phyloP scores from a whole-genome alignment of 495 filamentous ascomycete genomes.

The Entonaema liquescens region DNA sequence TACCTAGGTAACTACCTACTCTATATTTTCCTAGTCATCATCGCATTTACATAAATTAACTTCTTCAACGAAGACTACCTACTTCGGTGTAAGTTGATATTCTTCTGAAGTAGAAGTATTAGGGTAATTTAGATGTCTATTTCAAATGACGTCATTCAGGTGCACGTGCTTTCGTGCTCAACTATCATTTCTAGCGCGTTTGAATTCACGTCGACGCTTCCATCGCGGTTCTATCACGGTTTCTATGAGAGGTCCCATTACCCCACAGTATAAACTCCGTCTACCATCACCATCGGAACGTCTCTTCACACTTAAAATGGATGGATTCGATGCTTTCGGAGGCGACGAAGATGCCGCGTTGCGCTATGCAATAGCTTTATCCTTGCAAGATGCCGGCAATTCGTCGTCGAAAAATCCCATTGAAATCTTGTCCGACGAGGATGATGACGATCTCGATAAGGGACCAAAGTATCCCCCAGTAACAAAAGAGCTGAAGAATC shows the following conservation, averaged over 20 bases:
- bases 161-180: not conserved
- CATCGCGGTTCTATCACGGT: not conserved
- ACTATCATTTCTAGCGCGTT: slow-evolving; percentile 21
- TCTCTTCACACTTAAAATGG: slow-evolving; percentile 26
- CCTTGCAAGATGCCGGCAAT: slow-evolving; percentile 46
- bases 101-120: too few relatives aligned
- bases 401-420: slow-evolving; percentile 27
- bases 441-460: slow-evolving; percentile 35
- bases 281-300: not conserved
- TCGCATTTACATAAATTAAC: too few relatives aligned
- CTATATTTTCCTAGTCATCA: too few relatives aligned
- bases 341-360: slow-evolving; percentile 58
- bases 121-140: too few relatives aligned
- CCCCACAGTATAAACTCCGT: not conserved
- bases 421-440: slow-evolving; percentile 38
- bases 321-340: slow-evolving; percentile 31
- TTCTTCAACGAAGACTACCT: too few relatives aligned
- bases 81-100: not conserved
- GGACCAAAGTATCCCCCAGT: slow-evolving; percentile 23
- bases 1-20: too few relatives aligned
- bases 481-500: slow-evolving; percentile 9
- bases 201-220: slow-evolving; percentile 13
- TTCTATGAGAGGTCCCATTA: not conserved
- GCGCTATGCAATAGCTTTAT: slow-evolving; percentile 55
- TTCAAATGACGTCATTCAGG: not conserved